Percentiles rank a stretch among this genome's conserved stretches.
Evolutionary conservation across 2,329 filamentous ascomycete species (phyloP).

Genomic region (Cryphonectria carpinicola): DNA sequence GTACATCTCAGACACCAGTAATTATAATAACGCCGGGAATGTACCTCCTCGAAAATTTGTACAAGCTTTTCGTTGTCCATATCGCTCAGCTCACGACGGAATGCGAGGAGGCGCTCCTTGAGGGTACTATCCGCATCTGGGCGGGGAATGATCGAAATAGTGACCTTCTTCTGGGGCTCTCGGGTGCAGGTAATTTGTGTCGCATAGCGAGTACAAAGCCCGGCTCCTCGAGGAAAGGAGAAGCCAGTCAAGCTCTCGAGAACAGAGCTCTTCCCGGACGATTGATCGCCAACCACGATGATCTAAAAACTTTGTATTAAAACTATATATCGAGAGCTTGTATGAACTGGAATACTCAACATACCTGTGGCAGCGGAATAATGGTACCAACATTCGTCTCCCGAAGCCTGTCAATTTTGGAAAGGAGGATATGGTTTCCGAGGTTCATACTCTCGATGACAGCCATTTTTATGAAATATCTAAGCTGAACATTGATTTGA

Average conservation of each 20-base stretch:
- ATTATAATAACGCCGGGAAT: constrained; percentile 17
- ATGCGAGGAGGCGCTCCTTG: constrained; percentile 35
- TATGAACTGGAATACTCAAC: too few species aligned
- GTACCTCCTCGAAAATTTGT: constrained; percentile 45
- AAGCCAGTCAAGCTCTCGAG: constrained; percentile 66
- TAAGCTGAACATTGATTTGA: not conserved
- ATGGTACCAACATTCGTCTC: not conserved
- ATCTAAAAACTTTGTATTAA: not conserved
- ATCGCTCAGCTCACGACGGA: constrained; percentile 39
- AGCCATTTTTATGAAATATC: not conserved
- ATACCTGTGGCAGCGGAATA: not conserved
- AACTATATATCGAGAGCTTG: too few species aligned
- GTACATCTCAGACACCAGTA: not conserved
- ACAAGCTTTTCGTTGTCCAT: constrained; percentile 44
- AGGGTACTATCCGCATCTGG: constrained; percentile 29
- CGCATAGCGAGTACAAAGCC: constrained; percentile 53
- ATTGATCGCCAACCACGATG: constrained; percentile 80
- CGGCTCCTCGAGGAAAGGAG: constrained; percentile 48
- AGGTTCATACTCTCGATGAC: not conserved
- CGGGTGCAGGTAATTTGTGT: constrained; percentile 49
- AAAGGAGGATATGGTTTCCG: not conserved
- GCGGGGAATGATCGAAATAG: constrained; percentile 48
- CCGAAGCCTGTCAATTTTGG: not conserved
- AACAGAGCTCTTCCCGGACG: constrained; percentile 84
- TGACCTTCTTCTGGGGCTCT: constrained; percentile 36